Evolutionary conservation across 139 green algal genomes (phyloP).

Genomic region (Microglena sp.): DNA sequence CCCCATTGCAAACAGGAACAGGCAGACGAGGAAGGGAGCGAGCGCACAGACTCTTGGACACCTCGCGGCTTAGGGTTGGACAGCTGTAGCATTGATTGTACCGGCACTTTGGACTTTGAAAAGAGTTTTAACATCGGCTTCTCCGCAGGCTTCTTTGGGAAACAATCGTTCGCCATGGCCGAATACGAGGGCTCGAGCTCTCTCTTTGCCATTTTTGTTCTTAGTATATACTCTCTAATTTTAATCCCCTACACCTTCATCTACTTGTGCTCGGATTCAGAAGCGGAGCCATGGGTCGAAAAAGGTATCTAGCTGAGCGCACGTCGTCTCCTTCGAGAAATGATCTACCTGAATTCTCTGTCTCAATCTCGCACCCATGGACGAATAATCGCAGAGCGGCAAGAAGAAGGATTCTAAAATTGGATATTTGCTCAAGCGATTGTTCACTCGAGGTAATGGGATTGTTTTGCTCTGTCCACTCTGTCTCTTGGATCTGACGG

Average conservation of each 20-base stretch:
- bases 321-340: neutral
- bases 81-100: too few relatives aligned
- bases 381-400: conserved; percentile 1
- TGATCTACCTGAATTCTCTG: neutral
- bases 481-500: neutral
- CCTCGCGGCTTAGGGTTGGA: too few relatives aligned
- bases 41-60: too few relatives aligned
- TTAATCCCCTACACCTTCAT: conserved; percentile 20
- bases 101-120: too few relatives aligned
- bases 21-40: too few relatives aligned
- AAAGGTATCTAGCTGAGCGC: conserved; percentile 7
- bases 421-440: neutral
- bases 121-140: too few relatives aligned
- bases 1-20: too few relatives aligned
- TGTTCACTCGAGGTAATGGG: conserved; percentile 1
- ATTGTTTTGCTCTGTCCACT: neutral
- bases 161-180: neutral
- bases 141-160: too few relatives aligned
- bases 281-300: conserved; percentile 8
- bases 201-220: conserved; percentile 16
- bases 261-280: neutral
- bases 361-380: neutral
- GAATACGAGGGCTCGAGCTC: conserved; percentile 1
- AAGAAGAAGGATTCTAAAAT: conserved; percentile 8
- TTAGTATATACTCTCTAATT: conserved; percentile 13